Conservation (phyloP, 768 basidiomycete species). For the Mycena rebaudengoi region DNA sequence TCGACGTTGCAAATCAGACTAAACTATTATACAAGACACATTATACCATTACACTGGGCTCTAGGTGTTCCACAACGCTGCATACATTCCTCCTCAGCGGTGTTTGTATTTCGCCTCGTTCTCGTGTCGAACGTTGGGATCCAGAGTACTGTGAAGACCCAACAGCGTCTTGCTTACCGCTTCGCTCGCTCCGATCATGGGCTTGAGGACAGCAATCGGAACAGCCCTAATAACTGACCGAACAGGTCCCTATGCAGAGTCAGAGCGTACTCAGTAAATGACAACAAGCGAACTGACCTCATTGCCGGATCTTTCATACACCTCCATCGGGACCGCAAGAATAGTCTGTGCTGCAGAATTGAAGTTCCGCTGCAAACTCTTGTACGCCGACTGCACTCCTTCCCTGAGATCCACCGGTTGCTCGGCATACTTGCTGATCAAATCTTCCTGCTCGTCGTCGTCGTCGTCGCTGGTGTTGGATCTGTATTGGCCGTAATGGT, state of each 20-base stretch:
- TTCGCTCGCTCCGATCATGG: slow-evolving; percentile 98
- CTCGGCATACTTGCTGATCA: slow-evolving; percentile 90
- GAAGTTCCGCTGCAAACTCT: slow-evolving; percentile 84
- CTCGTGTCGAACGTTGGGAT: slow-evolving; percentile 83
- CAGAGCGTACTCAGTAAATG: neutral
- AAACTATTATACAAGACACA: slow-evolving; percentile 28
- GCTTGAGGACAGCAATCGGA: slow-evolving; percentile 95
- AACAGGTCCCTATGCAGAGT: slow-evolving; percentile 76
- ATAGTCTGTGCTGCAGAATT: slow-evolving; percentile 98
- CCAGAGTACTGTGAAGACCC: slow-evolving; percentile 92
- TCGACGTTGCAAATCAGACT: too few species aligned
- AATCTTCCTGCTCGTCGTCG: slow-evolving; percentile 58
- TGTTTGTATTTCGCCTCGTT: slow-evolving; percentile 96
- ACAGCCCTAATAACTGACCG: slow-evolving; percentile 96
- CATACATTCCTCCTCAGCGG: slow-evolving; percentile 51
- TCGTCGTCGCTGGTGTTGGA: slow-evolving; percentile 49
- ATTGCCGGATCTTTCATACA: slow-evolving; percentile 92
- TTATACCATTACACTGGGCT: slow-evolving; percentile 26
- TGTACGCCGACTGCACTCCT: slow-evolving; percentile 92
- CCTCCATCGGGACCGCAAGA: slow-evolving; percentile 98
- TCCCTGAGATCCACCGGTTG: slow-evolving; percentile 87
- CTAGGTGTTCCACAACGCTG: slow-evolving; percentile 15
- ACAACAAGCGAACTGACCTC: slow-evolving; percentile 60
- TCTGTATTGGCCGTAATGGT: slow-evolving; percentile 37
- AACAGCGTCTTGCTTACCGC: slow-evolving; percentile 95